Base-by-base conservation (phyloP, 495 filamentous ascomycete genomes). In the Pyrenula aspistea region DNA sequence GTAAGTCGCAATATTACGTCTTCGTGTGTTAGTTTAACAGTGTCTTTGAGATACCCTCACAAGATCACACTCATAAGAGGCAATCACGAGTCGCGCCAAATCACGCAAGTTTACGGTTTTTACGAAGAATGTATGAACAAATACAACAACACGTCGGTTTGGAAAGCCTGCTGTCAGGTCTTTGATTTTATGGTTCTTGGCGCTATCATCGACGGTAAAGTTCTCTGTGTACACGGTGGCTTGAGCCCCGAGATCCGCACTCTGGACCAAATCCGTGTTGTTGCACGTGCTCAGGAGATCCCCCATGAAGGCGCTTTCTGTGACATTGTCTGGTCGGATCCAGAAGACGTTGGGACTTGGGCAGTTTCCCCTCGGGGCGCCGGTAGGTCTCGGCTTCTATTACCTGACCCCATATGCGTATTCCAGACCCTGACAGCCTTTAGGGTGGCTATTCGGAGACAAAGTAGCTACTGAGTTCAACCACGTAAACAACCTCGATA, bases 401-500 rank as follows among this genome's bases (percentile, higher is more conserved):
- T 47, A 57, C 24, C 31, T 52, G 25, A 57, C n/a, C 4, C 15
- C 31, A n/a, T n/a, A n/a, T n/a, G n/a, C n/a, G n/a, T n/a, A n/a
- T n/a, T n/a, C n/a, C n/a, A n/a, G n/a, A n/a, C 15, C 31, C 31
- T 42, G 15, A 42, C 31, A 15, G 8, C 53, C 22, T 57, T 25
- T 51, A 76, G 73, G 93, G 10, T 98, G 93, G 93, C 75, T 98
- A 3, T 98, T 98, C 66, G 93, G 93, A 20, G 89, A 96, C 63
- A 95, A 96, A 71, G 91, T 98, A 2, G 88, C 91, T 2, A 91
- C 86, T n/a, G 93, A 97, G 74, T 98, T 98, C 75, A 97, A 96
- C 70, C 92, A 97, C 62, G 93, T 97, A 61, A 98, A 98, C 64
- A 88, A 89, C 47, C 77, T 98, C n/a, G 85, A 85, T 55, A 79